Percentiles rank a stretch among this genome's conserved stretches.
These are phyloP conservation scores for Penicillium turbatum DNA, from an alignment of 495 filamentous ascomycete genomes.

Conservation along the genomic window DNA sequence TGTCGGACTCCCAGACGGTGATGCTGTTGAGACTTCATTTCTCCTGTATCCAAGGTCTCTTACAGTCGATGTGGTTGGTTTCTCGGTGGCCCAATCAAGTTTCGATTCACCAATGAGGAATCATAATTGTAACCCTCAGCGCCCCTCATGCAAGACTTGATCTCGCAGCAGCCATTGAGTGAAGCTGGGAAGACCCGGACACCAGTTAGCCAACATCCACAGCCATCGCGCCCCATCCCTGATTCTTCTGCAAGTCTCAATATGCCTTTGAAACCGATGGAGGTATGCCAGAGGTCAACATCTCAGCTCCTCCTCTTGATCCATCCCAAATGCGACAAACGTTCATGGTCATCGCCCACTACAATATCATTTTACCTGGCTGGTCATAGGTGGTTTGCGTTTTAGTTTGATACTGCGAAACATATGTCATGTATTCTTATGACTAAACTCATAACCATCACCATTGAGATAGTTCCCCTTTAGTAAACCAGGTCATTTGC, in stretches of 20 bases:
- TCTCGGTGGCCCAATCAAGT: background rate
- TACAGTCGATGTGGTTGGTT: background rate
- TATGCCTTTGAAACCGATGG: background rate
- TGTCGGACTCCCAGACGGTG: background rate
- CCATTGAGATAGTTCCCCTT: background rate
- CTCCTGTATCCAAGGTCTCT: background rate
- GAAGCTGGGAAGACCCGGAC: background rate
- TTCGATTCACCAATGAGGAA: background rate
- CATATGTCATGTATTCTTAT: background rate
- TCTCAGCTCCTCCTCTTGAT: background rate
- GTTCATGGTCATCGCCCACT: background rate
- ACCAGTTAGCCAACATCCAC: background rate
- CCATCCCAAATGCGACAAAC: slow-evolving; percentile 5
- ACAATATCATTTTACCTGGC: background rate
- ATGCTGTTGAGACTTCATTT: background rate
- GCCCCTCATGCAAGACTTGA: background rate
- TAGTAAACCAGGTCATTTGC: background rate
- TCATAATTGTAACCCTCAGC: background rate
- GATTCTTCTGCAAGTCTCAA: no score
- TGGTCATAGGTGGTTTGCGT: background rate
- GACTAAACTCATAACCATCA: no score
- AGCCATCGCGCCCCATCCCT: background rate
- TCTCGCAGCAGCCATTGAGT: background rate
- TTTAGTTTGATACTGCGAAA: background rate
- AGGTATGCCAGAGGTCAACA: no score